These are phyloP conservation scores for Wickerhamomyces rabaulensis DNA, from an alignment of 805 yeast genomes.

Conservation along the genomic window DNA sequence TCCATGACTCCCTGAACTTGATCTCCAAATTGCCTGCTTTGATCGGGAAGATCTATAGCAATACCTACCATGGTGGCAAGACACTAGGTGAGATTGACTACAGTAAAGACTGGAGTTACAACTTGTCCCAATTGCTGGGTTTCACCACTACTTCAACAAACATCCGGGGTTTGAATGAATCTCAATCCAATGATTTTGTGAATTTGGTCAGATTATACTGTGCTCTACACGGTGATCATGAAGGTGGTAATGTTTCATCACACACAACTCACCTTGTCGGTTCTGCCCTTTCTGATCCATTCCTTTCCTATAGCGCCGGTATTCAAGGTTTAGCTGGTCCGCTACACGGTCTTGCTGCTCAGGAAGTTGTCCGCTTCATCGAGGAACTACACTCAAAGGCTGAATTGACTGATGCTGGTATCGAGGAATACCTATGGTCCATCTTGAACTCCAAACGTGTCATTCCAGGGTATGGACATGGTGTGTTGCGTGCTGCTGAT, in stretches of 20 bases:
- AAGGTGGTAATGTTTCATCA: slow-evolving; percentile 81
- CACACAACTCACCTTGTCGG: slow-evolving; percentile 82
- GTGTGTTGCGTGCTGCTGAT: slow-evolving; percentile 78
- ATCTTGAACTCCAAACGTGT: slow-evolving; percentile 69
- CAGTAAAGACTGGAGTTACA: slow-evolving; percentile 65
- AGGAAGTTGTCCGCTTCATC: slow-evolving; percentile 75
- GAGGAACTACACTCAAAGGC: slow-evolving; percentile 52
- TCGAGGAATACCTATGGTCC: slow-evolving; percentile 66
- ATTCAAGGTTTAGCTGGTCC: slow-evolving; percentile 84
- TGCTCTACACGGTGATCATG: slow-evolving; percentile 76
- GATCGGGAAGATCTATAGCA: slow-evolving; percentile 71
- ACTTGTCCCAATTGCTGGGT: slow-evolving; percentile 63
- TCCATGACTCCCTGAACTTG: slow-evolving; percentile 65
- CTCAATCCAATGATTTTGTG: slow-evolving; percentile 52
- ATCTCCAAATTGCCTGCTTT: slow-evolving; percentile 70
- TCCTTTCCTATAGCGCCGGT: slow-evolving; percentile 72
- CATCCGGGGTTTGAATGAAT: slow-evolving; percentile 22
- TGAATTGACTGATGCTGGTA: slow-evolving; percentile 36
- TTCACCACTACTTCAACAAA: slow-evolving; percentile 36
- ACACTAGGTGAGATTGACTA: slow-evolving; percentile 45
- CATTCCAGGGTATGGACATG: slow-evolving; percentile 87
- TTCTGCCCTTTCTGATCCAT: slow-evolving; percentile 74
- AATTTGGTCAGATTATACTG: slow-evolving; percentile 69
- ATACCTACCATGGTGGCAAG: slow-evolving; percentile 50
- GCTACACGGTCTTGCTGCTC: slow-evolving; percentile 80